These are phyloP conservation scores for Solidago caesia DNA, from an alignment of 129 eudicot species.

Conservation along the genomic window DNA sequence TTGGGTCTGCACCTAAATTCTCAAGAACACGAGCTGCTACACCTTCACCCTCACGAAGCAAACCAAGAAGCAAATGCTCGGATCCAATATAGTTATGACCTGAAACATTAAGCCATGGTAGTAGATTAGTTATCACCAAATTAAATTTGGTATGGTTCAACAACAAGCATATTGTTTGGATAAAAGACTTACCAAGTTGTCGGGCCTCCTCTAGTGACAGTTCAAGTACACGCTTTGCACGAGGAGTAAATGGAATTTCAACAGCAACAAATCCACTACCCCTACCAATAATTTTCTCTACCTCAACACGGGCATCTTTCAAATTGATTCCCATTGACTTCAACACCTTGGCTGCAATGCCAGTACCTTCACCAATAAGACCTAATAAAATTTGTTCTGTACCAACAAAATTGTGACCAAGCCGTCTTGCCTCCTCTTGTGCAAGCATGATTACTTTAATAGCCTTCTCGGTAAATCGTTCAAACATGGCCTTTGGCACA, in stretches of 20 bases:
- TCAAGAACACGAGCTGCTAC: constrained; percentile 94
- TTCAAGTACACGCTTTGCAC: constrained; percentile 91
- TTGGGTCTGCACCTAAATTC: constrained; percentile 82
- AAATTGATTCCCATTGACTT: constrained; percentile 94
- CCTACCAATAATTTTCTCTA: constrained; percentile 84
- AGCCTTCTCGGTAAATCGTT: constrained; percentile 91
- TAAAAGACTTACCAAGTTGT: constrained; percentile 56
- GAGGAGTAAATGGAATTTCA: constrained; percentile 4
- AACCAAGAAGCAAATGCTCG: constrained; percentile 84
- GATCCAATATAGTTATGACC: constrained; percentile 95
- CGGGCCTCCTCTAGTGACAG: constrained; percentile 95
- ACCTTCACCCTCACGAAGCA: constrained; percentile 97
- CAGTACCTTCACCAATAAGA: constrained; percentile 62
- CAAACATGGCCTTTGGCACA: constrained; percentile 80
- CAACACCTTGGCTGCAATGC: constrained; percentile 61
- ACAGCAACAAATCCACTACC: constrained; percentile 44
- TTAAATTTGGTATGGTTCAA: constrained; percentile 1
- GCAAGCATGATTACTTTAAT: constrained; percentile 96
- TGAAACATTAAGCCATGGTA: constrained; percentile 30
- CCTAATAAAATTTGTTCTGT: constrained; percentile 88
- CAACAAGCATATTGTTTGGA: neutral
- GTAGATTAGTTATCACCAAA: neutral
- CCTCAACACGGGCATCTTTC: constrained; percentile 94
- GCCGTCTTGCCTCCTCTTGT: constrained; percentile 92
- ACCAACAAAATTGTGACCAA: constrained; percentile 88